Percentiles rank a stretch among this genome's conserved stretches.
These are phyloP conservation scores for Fusarium coicis DNA, from an alignment of 2,329 filamentous ascomycete species.

Conservation along the genomic window DNA sequence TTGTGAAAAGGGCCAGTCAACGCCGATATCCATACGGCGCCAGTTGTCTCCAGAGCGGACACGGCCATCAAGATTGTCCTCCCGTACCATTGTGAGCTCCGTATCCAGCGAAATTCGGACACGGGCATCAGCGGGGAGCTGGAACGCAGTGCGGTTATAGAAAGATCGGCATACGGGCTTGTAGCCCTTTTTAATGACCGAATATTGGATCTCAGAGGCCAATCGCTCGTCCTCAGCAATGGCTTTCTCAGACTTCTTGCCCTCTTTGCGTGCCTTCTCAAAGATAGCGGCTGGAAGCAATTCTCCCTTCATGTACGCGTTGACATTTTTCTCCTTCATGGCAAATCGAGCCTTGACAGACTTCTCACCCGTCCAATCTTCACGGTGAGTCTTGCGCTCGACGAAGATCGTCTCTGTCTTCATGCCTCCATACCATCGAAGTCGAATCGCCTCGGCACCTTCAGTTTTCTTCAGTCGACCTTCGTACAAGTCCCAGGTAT, in stretches of 20 bases:
- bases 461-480: conserved; percentile 97
- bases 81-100: conserved; percentile 92
- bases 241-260: conserved; percentile 91
- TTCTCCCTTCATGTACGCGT: conserved; percentile 85
- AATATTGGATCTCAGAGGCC: conserved; percentile 93
- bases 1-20: conserved; percentile 94
- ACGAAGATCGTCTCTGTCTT: conserved; percentile 94
- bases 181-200: conserved; percentile 86
- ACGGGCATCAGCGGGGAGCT: conserved; percentile 93
- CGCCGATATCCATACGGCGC: conserved; percentile 96
- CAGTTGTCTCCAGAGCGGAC: conserved; percentile 86
- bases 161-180: conserved; percentile 93
- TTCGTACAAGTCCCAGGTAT: conserved; percentile 93
- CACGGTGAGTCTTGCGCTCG: conserved; percentile 96
- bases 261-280: conserved; percentile 94
- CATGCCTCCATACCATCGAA: conserved; percentile 99
- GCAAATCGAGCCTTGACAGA: conserved; percentile 97
- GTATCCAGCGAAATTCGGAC: conserved; percentile 98
- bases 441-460: conserved; percentile 93
- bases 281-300: conserved; percentile 90
- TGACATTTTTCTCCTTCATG: conserved; percentile 97
- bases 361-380: conserved; percentile 99
- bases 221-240: conserved; percentile 92
- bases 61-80: conserved; percentile 91
- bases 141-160: conserved; percentile 98